Evolutionary conservation across 768 basidiomycete genomes (phyloP), one percentile per base, ranked within the genome.

Genomic region (Suillus occidentalis): DNA sequence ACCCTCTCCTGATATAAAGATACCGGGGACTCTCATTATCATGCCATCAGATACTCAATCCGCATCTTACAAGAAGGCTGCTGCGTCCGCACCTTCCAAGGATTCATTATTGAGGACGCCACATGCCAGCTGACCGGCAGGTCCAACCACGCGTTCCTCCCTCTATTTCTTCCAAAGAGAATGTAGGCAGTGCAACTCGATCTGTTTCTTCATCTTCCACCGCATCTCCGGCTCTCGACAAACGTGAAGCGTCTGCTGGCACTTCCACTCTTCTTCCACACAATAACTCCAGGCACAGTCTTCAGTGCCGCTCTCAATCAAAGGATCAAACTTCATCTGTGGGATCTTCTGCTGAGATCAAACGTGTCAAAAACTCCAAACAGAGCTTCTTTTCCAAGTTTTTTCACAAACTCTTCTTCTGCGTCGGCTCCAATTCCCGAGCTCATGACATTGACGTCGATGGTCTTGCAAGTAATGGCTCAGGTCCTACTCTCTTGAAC

Each of bases 331-430:
- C 57, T 58, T 58, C 57, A 28, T 58, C 25, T 58, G 25, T 40
- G 9, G 57, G 39, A 18, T 59, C 57, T 59, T 12, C 18, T 42
- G 58, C 18, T 42, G 58, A 42, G 3, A 20, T 59, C 18, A 59
- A 31, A 59, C 40, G 40, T 59, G 58, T 28, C 40, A 58, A 39
- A 2, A 18, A 37, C 4, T 39, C 56, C 13, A 80, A 80, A 72
- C 80, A 79, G 40, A 82, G 85, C 25, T 80, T 88, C 69, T 72
- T 87, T 63, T 79, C 83, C 47, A 83, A 79, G 69, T 73, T 89
- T 64, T 67, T 88, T 63, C 82, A 77, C 61, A 78, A 81, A 62
- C 80, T 89, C 63, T 77, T 88, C 58, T 87, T 87, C 47, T 89
- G 88, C 66, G 73, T 86, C 57, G 77, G 82, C 28, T 76, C 82